Conservation (phyloP, 1,139 yeast species). For the Suzukiozyma palmioleophila region DNA sequence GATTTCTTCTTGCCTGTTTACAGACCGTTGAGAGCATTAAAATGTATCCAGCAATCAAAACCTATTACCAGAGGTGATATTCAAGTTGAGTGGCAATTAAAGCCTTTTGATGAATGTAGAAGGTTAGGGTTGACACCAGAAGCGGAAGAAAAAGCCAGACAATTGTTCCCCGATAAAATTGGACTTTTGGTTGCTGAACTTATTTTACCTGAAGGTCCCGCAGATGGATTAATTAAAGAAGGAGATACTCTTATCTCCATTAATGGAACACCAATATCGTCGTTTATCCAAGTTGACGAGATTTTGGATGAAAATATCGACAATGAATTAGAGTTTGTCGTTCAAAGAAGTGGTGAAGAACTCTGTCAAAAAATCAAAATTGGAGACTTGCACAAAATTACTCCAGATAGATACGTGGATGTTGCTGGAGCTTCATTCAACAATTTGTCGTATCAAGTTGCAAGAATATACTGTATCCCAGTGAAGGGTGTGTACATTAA, state of each 20-base stretch:
- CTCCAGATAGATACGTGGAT: constrained; percentile 77
- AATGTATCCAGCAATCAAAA: constrained; percentile 55
- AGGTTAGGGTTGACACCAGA: constrained; percentile 78
- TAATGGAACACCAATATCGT: constrained; percentile 59
- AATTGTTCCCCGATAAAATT: constrained; percentile 65
- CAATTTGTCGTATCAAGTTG: constrained; percentile 81
- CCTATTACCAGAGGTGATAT: constrained; percentile 78
- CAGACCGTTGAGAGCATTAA: constrained; percentile 76
- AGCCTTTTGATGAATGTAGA: constrained; percentile 88
- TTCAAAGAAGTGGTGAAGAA: constrained; percentile 73
- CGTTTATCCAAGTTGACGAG: constrained; percentile 80
- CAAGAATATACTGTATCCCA: constrained; percentile 79
- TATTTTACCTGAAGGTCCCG: constrained; percentile 85
- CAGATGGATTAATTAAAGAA: constrained; percentile 67
- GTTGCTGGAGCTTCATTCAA: constrained; percentile 88
- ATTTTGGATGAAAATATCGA: constrained; percentile 74
- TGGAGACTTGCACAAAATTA: constrained; percentile 74
- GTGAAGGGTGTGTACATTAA: constrained; percentile 79
- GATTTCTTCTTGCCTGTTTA: constrained; percentile 87
- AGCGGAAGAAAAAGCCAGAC: constrained; percentile 68
- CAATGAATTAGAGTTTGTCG: constrained; percentile 47
- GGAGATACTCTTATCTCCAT: constrained; percentile 83
- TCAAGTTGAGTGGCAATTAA: constrained; percentile 84
- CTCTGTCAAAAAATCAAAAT: constrained; percentile 49
- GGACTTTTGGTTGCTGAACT: constrained; percentile 85